Evolutionary conservation across 768 basidiomycete genomes (phyloP), one percentile per base, ranked within the genome.

Genomic region (Suillus subluteus): DNA sequence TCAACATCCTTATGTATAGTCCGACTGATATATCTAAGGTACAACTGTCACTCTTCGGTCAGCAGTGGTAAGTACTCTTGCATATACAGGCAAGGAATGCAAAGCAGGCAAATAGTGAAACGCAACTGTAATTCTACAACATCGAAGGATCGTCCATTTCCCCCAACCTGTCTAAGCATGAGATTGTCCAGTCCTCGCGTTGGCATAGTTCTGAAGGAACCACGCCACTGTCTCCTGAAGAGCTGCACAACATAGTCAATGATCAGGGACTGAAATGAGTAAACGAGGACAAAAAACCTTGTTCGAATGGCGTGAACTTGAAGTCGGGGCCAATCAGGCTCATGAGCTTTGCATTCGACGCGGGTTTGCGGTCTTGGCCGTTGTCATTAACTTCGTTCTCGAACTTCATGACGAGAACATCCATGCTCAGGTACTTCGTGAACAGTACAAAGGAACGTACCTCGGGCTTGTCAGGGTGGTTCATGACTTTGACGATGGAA

Each of bases 321-420:
- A 96, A 98, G 5, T 82, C 88, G 0, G 71, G 55, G 37, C 90
- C 90, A 61, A 96, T 88, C 62, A 92, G 80, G n/a, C 79, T 79
- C 59, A 94, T 74, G 7, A 98, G 82, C 78, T 96, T 97, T 73
- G 86, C 88, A 79, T 99, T 99, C 44, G 94, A 95, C 21, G 96
- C 96, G 0, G 96, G 96, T 80, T 98, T 98, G 71, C 96, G 90
- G 86, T 90, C 96, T 78, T 98, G 96, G 1, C 97, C 96, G 73
- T 99, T 97, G 11, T 96, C 88, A 62, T 88, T 70, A 44, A 66
- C 15, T 63, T 77, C 71, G 65, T 79, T 87, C 78, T 98, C 95
- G 77, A 96, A 98, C 92, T 95, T 70, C 18, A 62, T n/a, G 44
- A 62, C 16, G 26, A 35, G 13, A 5, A 62, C 63, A 55, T 58